Evolutionary conservation across 257 asterid species (phyloP).

Genomic region (Ehretia macrophylla): DNA sequence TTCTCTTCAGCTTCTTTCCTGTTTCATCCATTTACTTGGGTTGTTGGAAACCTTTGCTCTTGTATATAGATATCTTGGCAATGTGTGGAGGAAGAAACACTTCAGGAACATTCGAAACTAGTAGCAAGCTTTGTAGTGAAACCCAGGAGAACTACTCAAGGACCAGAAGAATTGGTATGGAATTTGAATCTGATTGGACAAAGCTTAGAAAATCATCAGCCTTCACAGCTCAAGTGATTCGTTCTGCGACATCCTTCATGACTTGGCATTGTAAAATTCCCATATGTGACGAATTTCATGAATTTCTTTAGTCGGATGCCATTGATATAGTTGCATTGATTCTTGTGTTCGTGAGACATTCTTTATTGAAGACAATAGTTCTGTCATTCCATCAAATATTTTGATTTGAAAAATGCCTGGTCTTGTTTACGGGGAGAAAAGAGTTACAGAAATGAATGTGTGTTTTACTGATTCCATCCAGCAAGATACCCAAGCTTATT

Average conservation of each 20-base stretch:
- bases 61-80: conserved; percentile 42
- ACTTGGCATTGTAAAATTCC: conserved; percentile 75
- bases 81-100: conserved; percentile 33
- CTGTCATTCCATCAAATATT: not conserved
- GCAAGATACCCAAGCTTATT: conserved; percentile 22
- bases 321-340: conserved; percentile 30
- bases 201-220: conserved; percentile 42
- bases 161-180: conserved; percentile 47
- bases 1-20: not conserved
- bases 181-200: conserved; percentile 50
- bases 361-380: not conserved
- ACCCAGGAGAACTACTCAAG: not conserved
- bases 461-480: conserved; percentile 11
- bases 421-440: conserved; percentile 16
- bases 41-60: conserved; percentile 2
- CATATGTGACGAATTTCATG: conserved; percentile 58
- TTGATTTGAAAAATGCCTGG: conserved; percentile 1
- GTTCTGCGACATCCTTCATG: conserved; percentile 37
- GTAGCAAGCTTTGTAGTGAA: conserved; percentile 1
- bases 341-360: conserved; percentile 21
- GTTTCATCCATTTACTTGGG: not conserved
- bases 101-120: conserved; percentile 16
- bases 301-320: conserved; percentile 1
- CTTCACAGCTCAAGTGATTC: conserved; percentile 45
- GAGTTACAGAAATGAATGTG: conserved; percentile 35